Evolutionary conservation across 2,329 filamentous ascomycete genomes (phyloP).

Genomic region (Neofusicoccum laricinum): DNA sequence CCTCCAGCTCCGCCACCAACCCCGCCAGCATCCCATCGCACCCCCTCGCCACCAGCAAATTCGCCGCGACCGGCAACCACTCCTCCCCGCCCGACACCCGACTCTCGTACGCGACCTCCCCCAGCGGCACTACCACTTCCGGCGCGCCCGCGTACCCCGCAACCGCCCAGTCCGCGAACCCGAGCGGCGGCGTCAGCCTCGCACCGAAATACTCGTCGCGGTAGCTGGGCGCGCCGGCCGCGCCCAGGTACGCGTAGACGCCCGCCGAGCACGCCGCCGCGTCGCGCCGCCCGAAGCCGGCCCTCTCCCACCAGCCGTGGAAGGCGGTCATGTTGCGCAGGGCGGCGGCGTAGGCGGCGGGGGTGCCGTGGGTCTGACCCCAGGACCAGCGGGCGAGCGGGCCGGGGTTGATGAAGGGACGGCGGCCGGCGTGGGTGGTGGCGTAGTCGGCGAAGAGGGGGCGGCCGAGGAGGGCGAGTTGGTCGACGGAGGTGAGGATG

Average conservation of each 20-base stretch:
- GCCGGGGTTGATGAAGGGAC: background rate
- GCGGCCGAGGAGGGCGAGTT: background rate
- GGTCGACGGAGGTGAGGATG: background rate
- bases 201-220: background rate
- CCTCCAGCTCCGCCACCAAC: background rate
- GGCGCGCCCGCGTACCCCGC: background rate
- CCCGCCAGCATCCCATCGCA: background rate
- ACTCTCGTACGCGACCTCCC: background rate
- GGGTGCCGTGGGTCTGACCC: no score
- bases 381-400: background rate
- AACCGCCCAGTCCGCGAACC: background rate
- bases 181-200: background rate
- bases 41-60: background rate
- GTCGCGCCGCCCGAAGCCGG: background rate
- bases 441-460: background rate
- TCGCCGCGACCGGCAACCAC: background rate
- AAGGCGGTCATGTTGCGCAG: background rate
- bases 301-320: background rate
- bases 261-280: background rate
- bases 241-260: background rate
- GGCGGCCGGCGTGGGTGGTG: background rate
- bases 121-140: background rate
- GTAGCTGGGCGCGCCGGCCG: background rate
- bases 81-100: background rate
- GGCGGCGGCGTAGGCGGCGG: background rate